Evolutionary conservation across 495 filamentous ascomycete genomes (phyloP).

Genomic region (Talaromyces stipitatus): DNA sequence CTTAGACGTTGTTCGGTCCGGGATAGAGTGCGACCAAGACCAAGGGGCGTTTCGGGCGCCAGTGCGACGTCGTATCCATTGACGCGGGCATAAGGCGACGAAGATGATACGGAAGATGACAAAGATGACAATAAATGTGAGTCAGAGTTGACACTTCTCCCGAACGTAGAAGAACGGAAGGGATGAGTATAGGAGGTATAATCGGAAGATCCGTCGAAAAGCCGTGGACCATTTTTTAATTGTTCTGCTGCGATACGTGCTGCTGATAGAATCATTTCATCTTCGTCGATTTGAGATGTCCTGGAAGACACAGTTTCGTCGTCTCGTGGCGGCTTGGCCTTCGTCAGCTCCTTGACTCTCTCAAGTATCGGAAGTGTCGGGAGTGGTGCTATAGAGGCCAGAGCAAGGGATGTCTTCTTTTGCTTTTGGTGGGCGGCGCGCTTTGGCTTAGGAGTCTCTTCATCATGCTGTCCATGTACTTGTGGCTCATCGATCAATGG

Average conservation of each 20-base stretch:
- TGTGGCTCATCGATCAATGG: background rate
- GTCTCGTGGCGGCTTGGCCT: slow-evolving; percentile 14
- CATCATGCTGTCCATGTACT: background rate
- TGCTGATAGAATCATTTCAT: slow-evolving; percentile 33
- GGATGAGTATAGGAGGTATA: slow-evolving; percentile 10
- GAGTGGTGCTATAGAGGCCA: slow-evolving; percentile 25
- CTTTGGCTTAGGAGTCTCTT: background rate
- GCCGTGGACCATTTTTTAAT: slow-evolving; percentile 26
- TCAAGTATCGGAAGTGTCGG: slow-evolving; percentile 35
- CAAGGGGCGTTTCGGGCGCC: slow-evolving; percentile 29
- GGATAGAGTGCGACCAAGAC: slow-evolving; percentile 31
- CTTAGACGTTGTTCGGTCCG: slow-evolving; percentile 35
- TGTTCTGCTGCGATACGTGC: slow-evolving; percentile 38
- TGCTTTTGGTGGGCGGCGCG: background rate
- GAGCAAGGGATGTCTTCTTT: slow-evolving; percentile 25
- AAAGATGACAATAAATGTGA: background rate
- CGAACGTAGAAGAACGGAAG: slow-evolving; percentile 17
- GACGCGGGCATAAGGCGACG: slow-evolving; percentile 19
- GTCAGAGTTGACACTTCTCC: slow-evolving; percentile 15
- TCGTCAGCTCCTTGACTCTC: slow-evolving; percentile 19
- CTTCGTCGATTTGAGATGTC: slow-evolving; percentile 30
- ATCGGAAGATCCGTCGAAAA: slow-evolving; percentile 20
- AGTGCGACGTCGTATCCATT: slow-evolving; percentile 32
- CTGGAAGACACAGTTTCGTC: slow-evolving; percentile 14
- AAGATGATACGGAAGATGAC: slow-evolving; percentile 4